Percentiles rank a stretch among this genome's conserved stretches.
phyloP scores from a whole-genome alignment of 306 rosid genomes.

The Clitoria ternatea region DNA sequence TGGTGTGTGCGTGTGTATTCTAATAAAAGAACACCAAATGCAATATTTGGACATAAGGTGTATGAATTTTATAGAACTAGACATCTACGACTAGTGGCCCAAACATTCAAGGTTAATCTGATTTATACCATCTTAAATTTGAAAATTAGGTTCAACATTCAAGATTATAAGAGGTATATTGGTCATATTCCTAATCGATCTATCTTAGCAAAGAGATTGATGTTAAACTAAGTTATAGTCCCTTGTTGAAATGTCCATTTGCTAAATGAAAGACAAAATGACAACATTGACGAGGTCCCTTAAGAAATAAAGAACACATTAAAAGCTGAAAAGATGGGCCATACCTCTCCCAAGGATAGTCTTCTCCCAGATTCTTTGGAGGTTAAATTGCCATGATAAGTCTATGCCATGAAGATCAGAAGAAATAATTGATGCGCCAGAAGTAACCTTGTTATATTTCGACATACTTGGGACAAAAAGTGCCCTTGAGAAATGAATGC shows the following conservation, averaged over 20 bases:
- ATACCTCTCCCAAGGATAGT: slow-evolving; percentile 52
- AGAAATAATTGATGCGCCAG: slow-evolving; percentile 46
- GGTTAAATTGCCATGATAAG: slow-evolving; percentile 63
- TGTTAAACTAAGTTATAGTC: neutral
- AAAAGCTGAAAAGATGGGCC: slow-evolving; percentile 16
- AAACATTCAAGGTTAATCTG: no score
- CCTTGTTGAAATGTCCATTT: neutral
- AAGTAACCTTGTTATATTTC: slow-evolving; percentile 56
- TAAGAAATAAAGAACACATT: neutral
- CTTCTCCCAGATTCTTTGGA: slow-evolving; percentile 78
- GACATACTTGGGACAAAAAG: slow-evolving; percentile 77
- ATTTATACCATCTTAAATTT: no score
- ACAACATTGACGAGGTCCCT: neutral
- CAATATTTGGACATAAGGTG: no score
- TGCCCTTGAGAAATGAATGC: slow-evolving; percentile 60
- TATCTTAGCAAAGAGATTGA: neutral
- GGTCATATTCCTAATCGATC: no score
- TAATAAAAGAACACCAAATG: no score
- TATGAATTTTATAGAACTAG: no score
- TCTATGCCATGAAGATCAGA: slow-evolving; percentile 42
- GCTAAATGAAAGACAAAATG: neutral
- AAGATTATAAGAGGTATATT: no score
- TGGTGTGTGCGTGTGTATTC: no score
- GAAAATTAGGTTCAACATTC: no score
- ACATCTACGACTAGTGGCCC: no score